Evolutionary conservation across 2,329 filamentous ascomycete genomes (phyloP).

Genomic region (Teratosphaeria epicoccoides): DNA sequence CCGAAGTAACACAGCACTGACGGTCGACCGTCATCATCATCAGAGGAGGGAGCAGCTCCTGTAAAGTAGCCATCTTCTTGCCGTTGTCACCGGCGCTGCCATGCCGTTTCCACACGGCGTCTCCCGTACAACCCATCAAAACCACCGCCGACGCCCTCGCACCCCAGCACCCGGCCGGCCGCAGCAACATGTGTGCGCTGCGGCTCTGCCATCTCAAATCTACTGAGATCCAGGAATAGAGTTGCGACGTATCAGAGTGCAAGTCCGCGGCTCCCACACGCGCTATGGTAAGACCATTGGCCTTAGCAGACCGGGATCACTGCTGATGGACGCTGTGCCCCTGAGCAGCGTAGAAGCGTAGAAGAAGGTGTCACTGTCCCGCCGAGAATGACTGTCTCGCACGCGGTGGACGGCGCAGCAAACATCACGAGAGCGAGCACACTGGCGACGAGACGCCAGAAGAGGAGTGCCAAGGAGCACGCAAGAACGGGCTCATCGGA

Average conservation of each 20-base stretch:
- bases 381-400: slow-evolving; percentile 16
- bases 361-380: slow-evolving; percentile 12
- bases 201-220: slow-evolving; percentile 11
- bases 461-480: slow-evolving; percentile 12
- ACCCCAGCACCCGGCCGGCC: slow-evolving; percentile 7
- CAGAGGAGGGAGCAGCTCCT: too few species aligned
- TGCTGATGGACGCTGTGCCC: slow-evolving; percentile 11
- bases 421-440: slow-evolving; percentile 6
- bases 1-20: slow-evolving; percentile 13
- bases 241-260: neutral
- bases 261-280: neutral
- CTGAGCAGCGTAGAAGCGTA: slow-evolving; percentile 11
- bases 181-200: slow-evolving; percentile 14
- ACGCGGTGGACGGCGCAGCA: slow-evolving; percentile 12
- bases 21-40: slow-evolving; percentile 14
- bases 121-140: slow-evolving; percentile 8
- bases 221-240: slow-evolving; percentile 5
- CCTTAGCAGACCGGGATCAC: neutral
- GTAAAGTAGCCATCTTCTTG: slow-evolving; percentile 4
- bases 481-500: slow-evolving; percentile 12
- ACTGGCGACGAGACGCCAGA: slow-evolving; percentile 9
- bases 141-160: neutral
- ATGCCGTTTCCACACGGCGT: slow-evolving; percentile 10
- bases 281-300: slow-evolving; percentile 16
- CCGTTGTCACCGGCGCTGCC: slow-evolving; percentile 7